Base-by-base conservation (phyloP, 2,329 filamentous ascomycete species). In the Diaporthe destruens region DNA sequence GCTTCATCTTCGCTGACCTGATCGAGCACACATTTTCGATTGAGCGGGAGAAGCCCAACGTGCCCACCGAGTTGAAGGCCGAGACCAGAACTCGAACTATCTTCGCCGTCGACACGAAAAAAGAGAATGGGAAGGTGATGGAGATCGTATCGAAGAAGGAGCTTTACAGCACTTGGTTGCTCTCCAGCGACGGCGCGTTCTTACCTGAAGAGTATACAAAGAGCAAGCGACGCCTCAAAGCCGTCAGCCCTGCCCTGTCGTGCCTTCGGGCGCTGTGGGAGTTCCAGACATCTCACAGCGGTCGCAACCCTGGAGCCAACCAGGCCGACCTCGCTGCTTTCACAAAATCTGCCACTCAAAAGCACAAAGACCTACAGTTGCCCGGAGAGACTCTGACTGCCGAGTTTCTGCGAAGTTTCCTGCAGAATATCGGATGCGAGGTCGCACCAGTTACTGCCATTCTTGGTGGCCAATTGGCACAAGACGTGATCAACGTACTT, bases 401-500 rank as follows among this genome's bases (percentile, higher is more conserved):
- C 1, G 89, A 94, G 34, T 93, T 97, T 77, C 85, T 98, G 34
- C 90, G 94, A 71, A 92, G 87, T 78, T 99, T 99, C 83, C 81
- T 98, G 53, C 93, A 96, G 82, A 97, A 97, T 77, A 86, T 98
- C 7, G 93, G 91, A 71, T 90, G 91, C 78, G 96, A 98, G 83
- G 85, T 98, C 51, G 92, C 93, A 16, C 95, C 96, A 9, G 94
- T 97, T 11, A 92, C 94, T 0, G 95, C 96, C 1, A 94, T 98
- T 72, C 86, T 99, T 14, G 96, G 96, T 63, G 96, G 95, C 12
- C 91, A 95, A 81, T 87, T 99, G 20, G 94, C 96, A 0, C 96
- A 99, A 83, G 96, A 99, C 80, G 95, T 98, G 67, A 98, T 99
- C 84, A 98, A 98, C 78, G 95, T 98, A 42, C 88, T 98, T 7